Evolutionary conservation across 2,329 filamentous ascomycete species (phyloP).

Genomic region (Diaporthe vexans): DNA sequence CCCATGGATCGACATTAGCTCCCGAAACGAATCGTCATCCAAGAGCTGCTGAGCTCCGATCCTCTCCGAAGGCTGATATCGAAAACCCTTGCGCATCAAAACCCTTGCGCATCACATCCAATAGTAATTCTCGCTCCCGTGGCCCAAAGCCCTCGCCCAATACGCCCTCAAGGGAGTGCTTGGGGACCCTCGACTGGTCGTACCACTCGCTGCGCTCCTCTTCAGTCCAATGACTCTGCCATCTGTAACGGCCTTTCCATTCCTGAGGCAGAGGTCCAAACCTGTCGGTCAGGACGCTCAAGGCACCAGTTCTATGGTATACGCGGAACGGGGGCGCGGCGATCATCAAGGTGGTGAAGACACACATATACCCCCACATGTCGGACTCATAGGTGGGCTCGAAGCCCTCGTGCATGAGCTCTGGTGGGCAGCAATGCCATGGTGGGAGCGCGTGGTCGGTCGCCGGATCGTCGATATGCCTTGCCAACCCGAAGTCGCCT

Average conservation of each 20-base stretch:
- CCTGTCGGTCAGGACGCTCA: neutral
- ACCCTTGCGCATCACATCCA: conserved; percentile 17
- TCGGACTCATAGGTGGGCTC: conserved; percentile 14
- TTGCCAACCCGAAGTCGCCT: conserved; percentile 1
- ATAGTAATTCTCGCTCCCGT: conserved; percentile 13
- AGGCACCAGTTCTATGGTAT: neutral
- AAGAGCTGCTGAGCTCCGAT: conserved; percentile 12
- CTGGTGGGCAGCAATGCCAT: neutral
- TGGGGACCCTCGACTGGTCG: neutral
- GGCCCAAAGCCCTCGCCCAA: neutral
- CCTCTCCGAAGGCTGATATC: conserved; percentile 7
- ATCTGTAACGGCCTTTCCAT: conserved; percentile 3
- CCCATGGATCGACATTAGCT: conserved; percentile 14
- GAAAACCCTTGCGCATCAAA: conserved; percentile 22
- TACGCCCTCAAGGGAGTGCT: too few relatives aligned
- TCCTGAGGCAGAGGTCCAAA: conserved; percentile 14
- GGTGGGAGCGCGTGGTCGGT: neutral
- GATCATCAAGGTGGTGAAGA: conserved; percentile 14
- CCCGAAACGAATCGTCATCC: neutral
- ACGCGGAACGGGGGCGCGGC: neutral
- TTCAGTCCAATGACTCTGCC: neutral
- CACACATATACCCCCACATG: conserved; percentile 24
- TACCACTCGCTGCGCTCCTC: conserved; percentile 21
- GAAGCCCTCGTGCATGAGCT: conserved; percentile 19
- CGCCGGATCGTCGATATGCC: neutral